phyloP scores from a whole-genome alignment of 306 rosid genomes.

The Pyrus betulifolia region DNA sequence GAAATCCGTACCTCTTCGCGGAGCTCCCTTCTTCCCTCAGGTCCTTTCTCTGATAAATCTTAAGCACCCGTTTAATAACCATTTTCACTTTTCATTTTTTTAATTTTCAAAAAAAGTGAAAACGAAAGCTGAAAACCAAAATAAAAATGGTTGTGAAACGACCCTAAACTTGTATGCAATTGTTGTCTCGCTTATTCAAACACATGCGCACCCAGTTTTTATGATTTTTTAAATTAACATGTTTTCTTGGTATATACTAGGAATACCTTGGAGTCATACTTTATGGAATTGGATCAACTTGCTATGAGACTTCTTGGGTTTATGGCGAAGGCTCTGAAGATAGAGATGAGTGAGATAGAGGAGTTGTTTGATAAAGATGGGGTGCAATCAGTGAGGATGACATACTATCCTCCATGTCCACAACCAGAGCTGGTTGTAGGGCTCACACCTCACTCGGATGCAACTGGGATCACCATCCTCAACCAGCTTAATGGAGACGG shows the following conservation, averaged over 20 bases:
- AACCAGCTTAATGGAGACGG: constrained; percentile 68
- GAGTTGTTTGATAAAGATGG: constrained; percentile 50
- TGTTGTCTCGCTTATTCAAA: not conserved
- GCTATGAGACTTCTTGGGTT: constrained; percentile 34
- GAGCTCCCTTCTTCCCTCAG: constrained; percentile 47
- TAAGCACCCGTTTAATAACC: too few species aligned
- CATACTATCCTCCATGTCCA: constrained; percentile 77
- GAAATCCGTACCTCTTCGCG: constrained; percentile 58
- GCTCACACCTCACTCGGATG: constrained; percentile 65
- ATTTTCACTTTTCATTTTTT: too few species aligned
- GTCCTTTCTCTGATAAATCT: constrained; percentile 13
- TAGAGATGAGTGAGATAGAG: constrained; percentile 37
- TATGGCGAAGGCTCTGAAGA: constrained; percentile 37
- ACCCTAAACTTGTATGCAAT: not conserved
- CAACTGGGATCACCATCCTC: constrained; percentile 54
- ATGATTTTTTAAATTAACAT: not conserved
- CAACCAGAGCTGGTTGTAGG: constrained; percentile 58
- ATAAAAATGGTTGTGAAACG: not conserved
- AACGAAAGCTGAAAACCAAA: too few species aligned
- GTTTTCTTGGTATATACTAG: constrained; percentile 14
- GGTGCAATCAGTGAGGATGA: constrained; percentile 59
- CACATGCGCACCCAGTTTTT: not conserved
- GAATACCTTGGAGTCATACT: constrained; percentile 47
- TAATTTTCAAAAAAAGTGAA: too few species aligned
- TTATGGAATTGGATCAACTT: constrained; percentile 30